Conservation (phyloP, 179 eudicot species). For the Monotropa hypopitys region DNA sequence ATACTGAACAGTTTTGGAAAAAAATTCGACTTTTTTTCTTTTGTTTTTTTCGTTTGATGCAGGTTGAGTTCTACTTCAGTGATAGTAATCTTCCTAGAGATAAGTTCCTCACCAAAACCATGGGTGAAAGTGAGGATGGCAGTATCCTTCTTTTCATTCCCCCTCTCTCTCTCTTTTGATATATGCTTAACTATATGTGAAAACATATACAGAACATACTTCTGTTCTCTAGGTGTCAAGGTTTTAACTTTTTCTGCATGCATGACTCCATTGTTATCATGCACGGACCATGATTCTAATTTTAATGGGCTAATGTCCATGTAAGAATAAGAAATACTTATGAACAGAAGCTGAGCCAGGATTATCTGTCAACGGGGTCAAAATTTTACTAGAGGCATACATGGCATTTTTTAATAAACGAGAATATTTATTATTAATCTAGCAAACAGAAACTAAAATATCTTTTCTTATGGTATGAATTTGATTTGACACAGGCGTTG, state of each 20-base stretch:
- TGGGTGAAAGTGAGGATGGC: conserved; percentile 70
- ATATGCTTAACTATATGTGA: background rate
- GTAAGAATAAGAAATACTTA: background rate
- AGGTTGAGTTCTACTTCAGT: conserved; percentile 96
- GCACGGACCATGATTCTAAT: background rate
- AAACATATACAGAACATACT: background rate
- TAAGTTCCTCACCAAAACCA: conserved; percentile 41
- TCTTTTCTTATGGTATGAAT: no score
- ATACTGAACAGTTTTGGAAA: background rate
- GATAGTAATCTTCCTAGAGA: conserved; percentile 92
- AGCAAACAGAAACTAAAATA: no score
- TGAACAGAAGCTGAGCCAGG: background rate
- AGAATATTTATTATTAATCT: no score
- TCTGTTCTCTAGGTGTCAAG: background rate
- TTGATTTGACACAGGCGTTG: no score
- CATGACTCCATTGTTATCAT: background rate
- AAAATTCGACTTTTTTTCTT: background rate
- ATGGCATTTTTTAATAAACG: no score
- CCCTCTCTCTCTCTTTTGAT: background rate
- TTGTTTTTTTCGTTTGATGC: background rate
- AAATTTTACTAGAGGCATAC: no score
- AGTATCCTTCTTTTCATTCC: conserved; percentile 43
- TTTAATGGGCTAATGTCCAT: background rate
- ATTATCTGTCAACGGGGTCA: no score
- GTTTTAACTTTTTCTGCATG: background rate